These are phyloP conservation scores for Raphidocelis subcapitata DNA, from an alignment of 139 green algal species.

Conservation along the genomic window DNA sequence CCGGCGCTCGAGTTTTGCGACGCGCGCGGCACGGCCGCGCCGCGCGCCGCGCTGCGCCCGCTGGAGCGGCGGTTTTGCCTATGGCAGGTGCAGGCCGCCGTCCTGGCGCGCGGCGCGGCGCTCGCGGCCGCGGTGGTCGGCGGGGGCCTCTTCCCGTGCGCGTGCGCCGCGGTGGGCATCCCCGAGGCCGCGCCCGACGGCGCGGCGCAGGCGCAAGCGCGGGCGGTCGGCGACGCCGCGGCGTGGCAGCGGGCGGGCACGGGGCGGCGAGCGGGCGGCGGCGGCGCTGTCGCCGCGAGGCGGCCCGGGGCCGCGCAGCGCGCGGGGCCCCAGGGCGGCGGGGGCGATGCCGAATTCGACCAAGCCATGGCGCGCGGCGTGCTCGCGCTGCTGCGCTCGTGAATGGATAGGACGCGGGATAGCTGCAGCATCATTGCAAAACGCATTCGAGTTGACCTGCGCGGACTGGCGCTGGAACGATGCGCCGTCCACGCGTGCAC, in stretches of 20 bases:
- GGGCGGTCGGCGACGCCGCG: background rate
- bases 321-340: no score
- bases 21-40: conserved; percentile 19
- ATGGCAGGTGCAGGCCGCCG: conserved; percentile 25
- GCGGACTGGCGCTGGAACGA: no score
- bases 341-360: background rate
- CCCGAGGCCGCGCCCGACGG: background rate
- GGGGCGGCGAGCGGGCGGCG: background rate
- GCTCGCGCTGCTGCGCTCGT: no score
- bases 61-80: conserved; percentile 27
- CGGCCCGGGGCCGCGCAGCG: background rate
- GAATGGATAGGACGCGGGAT: no score
- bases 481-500: no score
- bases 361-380: background rate
- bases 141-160: conserved; percentile 7
- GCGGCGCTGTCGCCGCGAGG: no score
- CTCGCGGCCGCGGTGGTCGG: conserved; percentile 27
- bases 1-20: conserved; percentile 27
- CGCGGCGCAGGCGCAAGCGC: background rate
- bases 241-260: background rate
- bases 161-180: conserved; percentile 1
- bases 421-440: no score
- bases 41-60: conserved; percentile 16
- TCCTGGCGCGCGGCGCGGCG: conserved; percentile 23
- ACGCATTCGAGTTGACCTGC: no score